Evolutionary conservation across 2,329 filamentous ascomycete species (phyloP).

Genomic region (Fusarium fracticaudum): DNA sequence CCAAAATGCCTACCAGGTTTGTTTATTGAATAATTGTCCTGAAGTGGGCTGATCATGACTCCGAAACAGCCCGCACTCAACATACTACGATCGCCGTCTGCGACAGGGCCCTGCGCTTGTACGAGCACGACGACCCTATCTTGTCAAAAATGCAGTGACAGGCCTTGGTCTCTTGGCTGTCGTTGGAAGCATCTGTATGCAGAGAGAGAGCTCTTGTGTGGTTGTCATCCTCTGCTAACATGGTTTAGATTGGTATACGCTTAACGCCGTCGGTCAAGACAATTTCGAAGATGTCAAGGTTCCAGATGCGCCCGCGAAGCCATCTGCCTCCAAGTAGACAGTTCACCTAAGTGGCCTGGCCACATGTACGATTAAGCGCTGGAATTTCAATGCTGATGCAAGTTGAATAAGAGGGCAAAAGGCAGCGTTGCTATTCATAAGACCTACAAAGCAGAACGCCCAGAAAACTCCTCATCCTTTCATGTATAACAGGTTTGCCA

Average conservation of each 20-base stretch:
- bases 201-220: conserved; percentile 40
- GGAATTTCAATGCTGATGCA: not conserved
- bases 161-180: conserved; percentile 80
- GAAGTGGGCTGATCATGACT: conserved; percentile 35
- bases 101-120: conserved; percentile 89
- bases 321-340: conserved; percentile 51
- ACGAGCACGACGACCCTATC: conserved; percentile 89
- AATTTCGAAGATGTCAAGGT: conserved; percentile 96
- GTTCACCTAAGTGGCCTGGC: not conserved
- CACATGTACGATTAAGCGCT: conserved; percentile 14
- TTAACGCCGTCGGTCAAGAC: conserved; percentile 91
- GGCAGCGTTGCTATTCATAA: conserved; percentile 26
- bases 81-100: conserved; percentile 92
- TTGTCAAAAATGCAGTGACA: conserved; percentile 87
- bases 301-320: conserved; percentile 73
- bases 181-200: conserved; percentile 86
- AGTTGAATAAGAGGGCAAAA: conserved; percentile 15
- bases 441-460: conserved; percentile 33
- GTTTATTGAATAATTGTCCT: conserved; percentile 1
- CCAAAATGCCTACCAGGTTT: conserved; percentile 39
- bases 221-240: conserved; percentile 24
- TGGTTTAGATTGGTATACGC: conserved; percentile 65
- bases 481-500: conserved; percentile 39
- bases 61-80: conserved; percentile 60
- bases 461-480: conserved; percentile 17